Evolutionary conservation across 1,284 basidiomycete species (phyloP), one percentile per base, ranked within the genome.

Genomic region (Microbotryum scabiosae): DNA sequence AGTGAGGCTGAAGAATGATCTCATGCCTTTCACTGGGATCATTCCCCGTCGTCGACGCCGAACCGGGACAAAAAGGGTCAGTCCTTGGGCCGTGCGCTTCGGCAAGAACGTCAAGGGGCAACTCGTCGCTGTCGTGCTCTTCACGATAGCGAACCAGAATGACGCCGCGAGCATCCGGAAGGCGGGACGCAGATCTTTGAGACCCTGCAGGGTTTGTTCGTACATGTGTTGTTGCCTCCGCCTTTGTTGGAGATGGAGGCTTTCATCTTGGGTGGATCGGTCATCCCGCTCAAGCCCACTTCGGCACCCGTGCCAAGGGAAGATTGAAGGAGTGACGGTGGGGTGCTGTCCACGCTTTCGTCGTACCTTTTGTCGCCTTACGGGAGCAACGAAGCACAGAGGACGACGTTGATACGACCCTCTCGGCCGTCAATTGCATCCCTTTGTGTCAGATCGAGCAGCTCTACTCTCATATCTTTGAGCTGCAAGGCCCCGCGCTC

Each of bases 361-460:
- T 96, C 91, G 1, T 99, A 99, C 75, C 81, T 99, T 62, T 85
- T 99, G 79, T 96, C 93, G 18, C 96, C 96, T 1, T 97, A 97
- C 73, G 82, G 82, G 28, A 66, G 63, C 21, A 64, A 64, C 18
- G 62, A 59, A 53, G 69, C 62, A 62, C 86, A 0, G 88, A 92
- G 28, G 81, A 87, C 30, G 93, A 98, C 70, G 79, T 97, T 23
- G 96, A 98, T 76, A 92, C 86, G 62, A 96, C 94, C 0, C 79
- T 98, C 9, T 93, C 89, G 66, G 88, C 96, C 1, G 87, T 97
- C 52, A 96, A 99, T 74, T 97, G 92, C 73, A 86, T 99, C 64
- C 85, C 85, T 4, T 91, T 90, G 9, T 99, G 96, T 75, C 84
- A 88, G 53, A 77, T 99, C 26, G 93, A 97, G 68, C 91, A 97